Conservation (phyloP, 2,329 filamentous ascomycete genomes). For the Neopestalotiopsis sp. region DNA sequence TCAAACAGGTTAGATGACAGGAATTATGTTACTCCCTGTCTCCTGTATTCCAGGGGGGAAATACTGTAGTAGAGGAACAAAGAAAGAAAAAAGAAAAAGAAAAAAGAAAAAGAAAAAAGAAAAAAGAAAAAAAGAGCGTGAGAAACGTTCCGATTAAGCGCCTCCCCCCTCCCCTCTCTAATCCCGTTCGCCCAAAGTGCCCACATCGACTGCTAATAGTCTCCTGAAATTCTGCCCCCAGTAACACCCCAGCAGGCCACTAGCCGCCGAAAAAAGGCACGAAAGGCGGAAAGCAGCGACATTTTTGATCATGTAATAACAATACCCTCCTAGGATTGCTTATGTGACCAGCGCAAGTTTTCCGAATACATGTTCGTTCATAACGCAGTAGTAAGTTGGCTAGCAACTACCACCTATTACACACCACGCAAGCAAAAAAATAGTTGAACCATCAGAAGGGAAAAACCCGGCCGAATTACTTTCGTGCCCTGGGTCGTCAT, state of each 20-base stretch:
- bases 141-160: conserved; percentile 1
- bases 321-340: background rate
- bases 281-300: conserved; percentile 1
- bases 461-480: background rate
- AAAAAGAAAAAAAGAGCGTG: background rate
- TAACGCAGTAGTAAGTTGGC: no score
- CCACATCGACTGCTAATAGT: background rate
- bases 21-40: background rate
- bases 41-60: no score
- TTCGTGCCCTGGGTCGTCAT: conserved; percentile 5
- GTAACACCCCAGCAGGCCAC: background rate
- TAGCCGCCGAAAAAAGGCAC: conserved; percentile 8
- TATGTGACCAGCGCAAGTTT: no score
- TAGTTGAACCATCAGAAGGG: no score
- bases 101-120: no score
- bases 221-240: background rate
- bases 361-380: no score
- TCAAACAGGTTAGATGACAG: background rate
- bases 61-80: no score
- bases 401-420: no score
- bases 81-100: no score
- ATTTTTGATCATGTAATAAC: background rate
- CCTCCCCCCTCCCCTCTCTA: background rate
- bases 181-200: no score
- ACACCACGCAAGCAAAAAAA: background rate